phyloP scores from a whole-genome alignment of 2,329 filamentous ascomycete genomes.

The Colletotrichum orchidophilum region DNA sequence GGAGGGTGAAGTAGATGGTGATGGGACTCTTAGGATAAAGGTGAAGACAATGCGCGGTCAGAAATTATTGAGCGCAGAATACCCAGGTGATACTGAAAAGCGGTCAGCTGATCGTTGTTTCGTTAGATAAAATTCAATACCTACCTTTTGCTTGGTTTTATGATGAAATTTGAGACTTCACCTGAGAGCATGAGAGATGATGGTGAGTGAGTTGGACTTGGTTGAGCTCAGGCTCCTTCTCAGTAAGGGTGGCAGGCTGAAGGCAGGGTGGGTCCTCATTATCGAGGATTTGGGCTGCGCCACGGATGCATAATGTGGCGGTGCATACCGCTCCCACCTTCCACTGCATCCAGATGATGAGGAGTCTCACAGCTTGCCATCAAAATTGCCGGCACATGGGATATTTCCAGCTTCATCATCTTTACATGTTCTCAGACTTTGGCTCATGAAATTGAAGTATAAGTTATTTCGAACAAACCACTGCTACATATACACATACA shows the following conservation, averaged over 20 bases:
- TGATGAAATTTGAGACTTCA: background rate
- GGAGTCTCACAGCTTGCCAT: background rate
- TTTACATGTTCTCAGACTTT: background rate
- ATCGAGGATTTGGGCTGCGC: background rate
- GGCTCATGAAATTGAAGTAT: background rate
- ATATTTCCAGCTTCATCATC: background rate
- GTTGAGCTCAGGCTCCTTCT: background rate
- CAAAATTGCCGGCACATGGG: background rate
- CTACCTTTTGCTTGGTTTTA: background rate
- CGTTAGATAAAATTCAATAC: background rate
- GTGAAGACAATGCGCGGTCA: background rate
- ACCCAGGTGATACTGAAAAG: background rate
- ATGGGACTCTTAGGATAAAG: background rate
- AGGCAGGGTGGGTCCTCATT: slow-evolving; percentile 1
- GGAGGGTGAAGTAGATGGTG: background rate
- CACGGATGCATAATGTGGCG: slow-evolving; percentile 10
- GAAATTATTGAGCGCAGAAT: too few species aligned
- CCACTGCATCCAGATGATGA: background rate
- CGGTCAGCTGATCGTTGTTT: background rate
- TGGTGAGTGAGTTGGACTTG: background rate
- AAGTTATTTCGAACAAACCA: background rate
- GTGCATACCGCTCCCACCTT: background rate
- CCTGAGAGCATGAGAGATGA: background rate
- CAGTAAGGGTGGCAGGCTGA: background rate
- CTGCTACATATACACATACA: slow-evolving; percentile 23